Base-by-base conservation (phyloP, 2,329 filamentous ascomycete genomes). In the Hansfordia pulvinata region DNA sequence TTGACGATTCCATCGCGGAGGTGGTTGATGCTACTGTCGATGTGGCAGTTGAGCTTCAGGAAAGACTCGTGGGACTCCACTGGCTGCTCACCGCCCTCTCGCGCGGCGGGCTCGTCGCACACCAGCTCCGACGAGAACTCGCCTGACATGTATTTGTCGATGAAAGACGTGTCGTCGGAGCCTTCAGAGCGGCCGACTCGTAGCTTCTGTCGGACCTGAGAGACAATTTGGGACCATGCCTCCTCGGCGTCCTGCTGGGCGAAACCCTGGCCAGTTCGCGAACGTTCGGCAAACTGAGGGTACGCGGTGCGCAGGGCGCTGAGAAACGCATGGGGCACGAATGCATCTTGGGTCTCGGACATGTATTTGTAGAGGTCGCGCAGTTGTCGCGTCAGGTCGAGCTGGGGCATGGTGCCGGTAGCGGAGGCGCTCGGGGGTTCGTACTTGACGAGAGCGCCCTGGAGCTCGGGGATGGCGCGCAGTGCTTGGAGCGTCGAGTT, bases 211-310 rank as follows among this genome's bases (percentile, higher is more conserved):
- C 79, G 74, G 19, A 98, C 58, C 44, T 88, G 81, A 23, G 79
- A 74, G 5, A 98, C 59, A 34, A 98, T 92, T 49, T 96, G 88
- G 12, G 88, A 90, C 85, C 88, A 98, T 24, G 88, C 90, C 53
- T 98, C 90, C 53, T 98, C 90, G 1, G 90, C 90, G 58, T 98
- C 90, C 55, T 98, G 90, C 54, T 98, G 90, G n/a, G 90, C 86
- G 46, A 78, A 96, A 6, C 82, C 85, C 31, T 77, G 65, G 13
- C 83, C 81, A 17, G 77, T 76, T 49, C 82, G 86, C 29, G 84
- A 73, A 44, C 73, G 78, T 56, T 98, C 85, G 8, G 84, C 85
- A 47, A 98, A 98, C 47, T 96, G 90, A 8, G 90, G 90, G 46
- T 83, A 94, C 1, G 75, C 67, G 16, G 63, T 64, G 33, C 88